Evolutionary conservation across 1,284 basidiomycete genomes (phyloP).

Genomic region (Ustanciosporium gigantosporum): DNA sequence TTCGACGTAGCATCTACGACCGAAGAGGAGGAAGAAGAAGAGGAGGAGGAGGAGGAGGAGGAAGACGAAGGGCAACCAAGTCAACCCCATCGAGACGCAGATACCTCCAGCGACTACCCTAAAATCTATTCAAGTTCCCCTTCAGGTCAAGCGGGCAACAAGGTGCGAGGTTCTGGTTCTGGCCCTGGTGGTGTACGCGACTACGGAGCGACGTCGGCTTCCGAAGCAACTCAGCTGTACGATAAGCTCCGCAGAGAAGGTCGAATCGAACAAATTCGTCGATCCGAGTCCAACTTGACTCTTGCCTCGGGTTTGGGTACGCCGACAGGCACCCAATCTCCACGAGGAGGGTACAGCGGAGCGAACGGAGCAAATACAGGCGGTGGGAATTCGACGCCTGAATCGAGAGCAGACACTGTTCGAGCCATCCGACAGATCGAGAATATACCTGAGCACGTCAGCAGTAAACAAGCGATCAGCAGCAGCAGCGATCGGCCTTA

Average conservation of each 20-base stretch:
- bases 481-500: too few species aligned
- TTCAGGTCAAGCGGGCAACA: neutral
- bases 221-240: conserved; percentile 31
- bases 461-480: neutral
- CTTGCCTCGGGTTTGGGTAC: conserved; percentile 15
- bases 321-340: conserved; percentile 16
- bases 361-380: too few species aligned
- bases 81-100: neutral
- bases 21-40: conserved; percentile 24
- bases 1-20: conserved; percentile 24
- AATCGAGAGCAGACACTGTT: conserved; percentile 16
- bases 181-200: too few species aligned
- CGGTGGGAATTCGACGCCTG: conserved; percentile 9
- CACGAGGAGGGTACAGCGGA: neutral
- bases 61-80: neutral
- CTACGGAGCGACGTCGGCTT: conserved; percentile 24
- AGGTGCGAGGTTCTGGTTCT: neutral
- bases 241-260: conserved; percentile 35
- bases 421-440: conserved; percentile 19
- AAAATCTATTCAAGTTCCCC: neutral
- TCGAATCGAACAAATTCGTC: conserved; percentile 30
- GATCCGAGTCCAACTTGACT: conserved; percentile 31
- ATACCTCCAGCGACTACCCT: neutral
- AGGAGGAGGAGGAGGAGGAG: neutral
- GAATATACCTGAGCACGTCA: conserved; percentile 16